phyloP scores from a whole-genome alignment of 2,329 filamentous ascomycete species.

The Chalaropsis thielavioides region DNA sequence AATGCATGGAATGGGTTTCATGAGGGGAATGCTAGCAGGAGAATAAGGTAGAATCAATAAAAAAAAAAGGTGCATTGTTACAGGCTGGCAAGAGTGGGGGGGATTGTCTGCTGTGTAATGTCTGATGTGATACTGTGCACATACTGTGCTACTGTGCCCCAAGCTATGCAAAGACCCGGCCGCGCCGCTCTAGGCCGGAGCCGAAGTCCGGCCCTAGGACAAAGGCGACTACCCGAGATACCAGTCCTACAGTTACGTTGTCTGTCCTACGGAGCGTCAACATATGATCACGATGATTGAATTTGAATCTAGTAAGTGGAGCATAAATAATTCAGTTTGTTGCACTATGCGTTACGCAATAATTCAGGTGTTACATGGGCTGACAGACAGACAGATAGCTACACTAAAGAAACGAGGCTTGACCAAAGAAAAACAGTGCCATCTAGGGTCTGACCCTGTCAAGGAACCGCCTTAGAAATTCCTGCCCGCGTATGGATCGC shows the following conservation, averaged over 20 bases:
- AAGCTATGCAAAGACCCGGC: not conserved
- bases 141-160: not conserved
- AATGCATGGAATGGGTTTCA: conserved; percentile 7
- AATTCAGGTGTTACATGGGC: not conserved
- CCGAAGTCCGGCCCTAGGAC: not conserved
- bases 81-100: not conserved
- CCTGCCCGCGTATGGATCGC: conserved; percentile 9
- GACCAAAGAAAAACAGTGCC: not conserved
- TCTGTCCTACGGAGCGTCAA: not conserved
- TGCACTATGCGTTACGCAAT: not conserved
- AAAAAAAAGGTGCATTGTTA: not conserved
- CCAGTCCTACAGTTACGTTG: not conserved
- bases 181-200: not conserved
- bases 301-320: not conserved
- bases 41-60: not conserved
- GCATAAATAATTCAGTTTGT: not conserved
- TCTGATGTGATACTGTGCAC: not conserved
- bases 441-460: not conserved
- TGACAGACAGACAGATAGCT: not conserved
- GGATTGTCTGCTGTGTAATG: too few species aligned
- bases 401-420: not conserved
- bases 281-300: not conserved
- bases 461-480: conserved; percentile 16
- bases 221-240: not conserved
- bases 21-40: not conserved